These are phyloP conservation scores for Elongisporangium anandrum DNA, from an alignment of 352 stramenopile species.

Conservation along the genomic window DNA sequence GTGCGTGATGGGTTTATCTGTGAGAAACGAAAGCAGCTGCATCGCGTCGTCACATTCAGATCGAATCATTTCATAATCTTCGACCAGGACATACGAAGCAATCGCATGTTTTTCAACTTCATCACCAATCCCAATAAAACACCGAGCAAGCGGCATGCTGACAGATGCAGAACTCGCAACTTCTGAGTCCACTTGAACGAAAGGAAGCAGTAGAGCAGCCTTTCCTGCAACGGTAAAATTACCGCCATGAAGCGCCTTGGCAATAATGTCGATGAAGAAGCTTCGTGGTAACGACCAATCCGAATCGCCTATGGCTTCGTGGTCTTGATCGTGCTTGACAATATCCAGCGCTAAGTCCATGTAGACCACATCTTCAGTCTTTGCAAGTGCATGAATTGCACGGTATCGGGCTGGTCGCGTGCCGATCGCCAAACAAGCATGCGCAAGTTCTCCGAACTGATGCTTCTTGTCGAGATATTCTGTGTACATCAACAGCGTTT, in stretches of 20 bases:
- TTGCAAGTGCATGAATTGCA: constrained; percentile 26
- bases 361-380: constrained; percentile 20
- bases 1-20: background rate
- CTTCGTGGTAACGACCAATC: constrained; percentile 29
- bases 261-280: constrained; percentile 36
- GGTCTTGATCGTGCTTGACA: constrained; percentile 3
- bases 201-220: constrained; percentile 18
- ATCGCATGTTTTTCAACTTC: background rate
- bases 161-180: constrained; percentile 4
- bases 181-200: background rate
- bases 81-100: background rate
- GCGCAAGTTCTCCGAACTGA: constrained; percentile 24
- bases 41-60: background rate
- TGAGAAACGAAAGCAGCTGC: background rate
- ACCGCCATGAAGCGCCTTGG: constrained; percentile 10
- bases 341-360: constrained; percentile 30
- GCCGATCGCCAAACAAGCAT: constrained; percentile 19
- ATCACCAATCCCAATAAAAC: constrained; percentile 2
- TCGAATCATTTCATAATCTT: background rate
- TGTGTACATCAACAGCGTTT: constrained; percentile 33
- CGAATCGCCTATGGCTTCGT: background rate
- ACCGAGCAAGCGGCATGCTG: constrained; percentile 6
- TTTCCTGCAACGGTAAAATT: constrained; percentile 25
- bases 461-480: constrained; percentile 29
- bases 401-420: constrained; percentile 14